Percentiles rank a stretch among this genome's conserved stretches.
These are phyloP conservation scores for Pichia phayaonensis DNA, from an alignment of 805 yeast species.

Conservation along the genomic window DNA sequence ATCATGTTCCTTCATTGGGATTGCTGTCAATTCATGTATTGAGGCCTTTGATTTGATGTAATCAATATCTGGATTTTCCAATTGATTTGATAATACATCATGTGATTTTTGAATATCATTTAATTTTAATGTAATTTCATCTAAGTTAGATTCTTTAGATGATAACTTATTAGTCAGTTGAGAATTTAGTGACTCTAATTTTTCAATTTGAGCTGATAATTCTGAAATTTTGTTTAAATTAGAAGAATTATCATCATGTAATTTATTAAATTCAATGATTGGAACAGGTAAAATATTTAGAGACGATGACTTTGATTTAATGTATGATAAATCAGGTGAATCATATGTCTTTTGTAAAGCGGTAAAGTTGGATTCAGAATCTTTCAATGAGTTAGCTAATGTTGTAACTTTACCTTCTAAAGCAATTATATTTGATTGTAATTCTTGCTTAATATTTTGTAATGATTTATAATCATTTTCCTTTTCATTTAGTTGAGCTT, in stretches of 20 bases:
- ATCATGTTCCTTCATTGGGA: constrained; percentile 21
- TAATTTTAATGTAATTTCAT: background rate
- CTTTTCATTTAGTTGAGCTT: constrained; percentile 1
- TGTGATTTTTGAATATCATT: background rate
- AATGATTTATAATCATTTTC: background rate
- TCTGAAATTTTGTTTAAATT: background rate
- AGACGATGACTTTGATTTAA: constrained; percentile 1
- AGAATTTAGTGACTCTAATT: background rate
- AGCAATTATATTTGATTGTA: background rate
- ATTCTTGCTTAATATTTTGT: background rate
- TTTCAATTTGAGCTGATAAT: background rate
- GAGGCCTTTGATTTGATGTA: constrained; percentile 26
- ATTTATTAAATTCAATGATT: constrained; percentile 19
- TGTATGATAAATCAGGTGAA: constrained; percentile 11
- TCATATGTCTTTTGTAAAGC: constrained; percentile 7
- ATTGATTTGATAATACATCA: background rate
- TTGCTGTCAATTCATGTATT: constrained; percentile 20
- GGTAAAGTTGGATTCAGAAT: constrained; percentile 5
- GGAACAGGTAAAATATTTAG: constrained; percentile 9
- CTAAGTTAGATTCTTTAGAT: background rate
- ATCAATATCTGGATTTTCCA: constrained; percentile 28
- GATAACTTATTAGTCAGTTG: background rate
- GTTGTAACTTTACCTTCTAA: background rate
- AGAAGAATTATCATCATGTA: constrained; percentile 9
- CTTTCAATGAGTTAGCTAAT: background rate